Conservation (phyloP, 2,329 filamentous ascomycete genomes). For the Penicillium sp. region DNA sequence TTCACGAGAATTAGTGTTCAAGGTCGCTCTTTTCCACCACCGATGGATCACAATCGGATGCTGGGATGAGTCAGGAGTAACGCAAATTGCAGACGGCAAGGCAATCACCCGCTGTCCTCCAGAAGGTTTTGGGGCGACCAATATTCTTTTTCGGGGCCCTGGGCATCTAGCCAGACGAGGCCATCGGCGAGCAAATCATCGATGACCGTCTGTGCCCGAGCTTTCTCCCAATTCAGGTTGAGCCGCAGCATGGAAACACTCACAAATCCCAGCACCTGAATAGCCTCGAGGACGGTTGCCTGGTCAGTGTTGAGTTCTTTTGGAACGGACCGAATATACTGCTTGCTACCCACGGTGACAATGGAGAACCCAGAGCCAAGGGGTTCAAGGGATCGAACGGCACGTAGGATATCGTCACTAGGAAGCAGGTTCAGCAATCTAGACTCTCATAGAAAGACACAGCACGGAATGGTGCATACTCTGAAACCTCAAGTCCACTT, state of each 20-base stretch:
- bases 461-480: constrained; percentile 52
- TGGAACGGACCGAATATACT: constrained; percentile 88
- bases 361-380: constrained; percentile 87
- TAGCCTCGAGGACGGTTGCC: constrained; percentile 85
- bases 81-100: no score
- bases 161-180: constrained; percentile 90
- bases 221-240: constrained; percentile 83
- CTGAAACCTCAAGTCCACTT: constrained; percentile 73
- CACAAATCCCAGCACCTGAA: constrained; percentile 85
- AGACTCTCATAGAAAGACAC: constrained; percentile 1
- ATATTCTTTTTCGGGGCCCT: constrained; percentile 85
- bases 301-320: constrained; percentile 96
- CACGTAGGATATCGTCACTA: constrained; percentile 84
- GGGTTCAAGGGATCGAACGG: constrained; percentile 82
- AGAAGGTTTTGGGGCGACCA: constrained; percentile 63
- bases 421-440: neutral
- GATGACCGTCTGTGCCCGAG: constrained; percentile 82
- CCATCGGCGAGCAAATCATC: constrained; percentile 87
- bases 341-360: constrained; percentile 76
- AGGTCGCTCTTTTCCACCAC: no score
- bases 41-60: no score
- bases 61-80: no score
- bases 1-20: no score
- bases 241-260: constrained; percentile 84
- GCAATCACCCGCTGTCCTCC: constrained; percentile 41